Evolutionary conservation across 1,284 basidiomycete genomes (phyloP).

Genomic region (Coniferiporia sulphurascens): DNA sequence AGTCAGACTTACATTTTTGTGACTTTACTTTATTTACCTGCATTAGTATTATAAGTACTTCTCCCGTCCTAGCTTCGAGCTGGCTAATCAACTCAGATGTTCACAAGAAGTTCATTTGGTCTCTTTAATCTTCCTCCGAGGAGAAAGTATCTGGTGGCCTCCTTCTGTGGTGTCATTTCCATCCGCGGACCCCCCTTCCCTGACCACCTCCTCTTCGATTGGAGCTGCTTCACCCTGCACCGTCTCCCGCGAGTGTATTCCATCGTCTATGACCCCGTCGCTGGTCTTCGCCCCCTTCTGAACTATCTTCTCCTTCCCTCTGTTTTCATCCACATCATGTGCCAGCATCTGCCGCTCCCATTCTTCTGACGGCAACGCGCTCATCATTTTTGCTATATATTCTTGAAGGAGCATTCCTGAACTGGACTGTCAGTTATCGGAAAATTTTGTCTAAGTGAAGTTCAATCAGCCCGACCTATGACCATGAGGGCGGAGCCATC

Average conservation of each 20-base stretch:
- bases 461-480: conserved; percentile 43
- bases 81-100: not conserved
- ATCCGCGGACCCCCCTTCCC: conserved; percentile 13
- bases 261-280: not conserved
- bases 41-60: not conserved
- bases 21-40: not conserved
- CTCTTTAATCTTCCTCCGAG: not conserved
- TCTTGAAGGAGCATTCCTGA: conserved; percentile 67
- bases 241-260: not conserved
- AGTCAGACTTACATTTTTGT: not conserved
- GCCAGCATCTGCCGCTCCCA: conserved; percentile 35
- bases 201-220: not conserved
- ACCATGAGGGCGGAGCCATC: conserved; percentile 70
- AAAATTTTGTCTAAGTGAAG: conserved; percentile 5
- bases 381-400: conserved; percentile 43
- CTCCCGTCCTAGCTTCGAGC: not conserved
- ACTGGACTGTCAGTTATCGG: conserved; percentile 10
- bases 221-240: not conserved
- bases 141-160: not conserved
- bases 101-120: not conserved
- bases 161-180: conserved; percentile 12
- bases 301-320: not conserved
- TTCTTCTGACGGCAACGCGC: conserved; percentile 34
- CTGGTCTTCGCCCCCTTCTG: not conserved
- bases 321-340: conserved; percentile 6